phyloP scores from a whole-genome alignment of 176 grass and related monocot genomes.

The Alloteropsis semialata region DNA sequence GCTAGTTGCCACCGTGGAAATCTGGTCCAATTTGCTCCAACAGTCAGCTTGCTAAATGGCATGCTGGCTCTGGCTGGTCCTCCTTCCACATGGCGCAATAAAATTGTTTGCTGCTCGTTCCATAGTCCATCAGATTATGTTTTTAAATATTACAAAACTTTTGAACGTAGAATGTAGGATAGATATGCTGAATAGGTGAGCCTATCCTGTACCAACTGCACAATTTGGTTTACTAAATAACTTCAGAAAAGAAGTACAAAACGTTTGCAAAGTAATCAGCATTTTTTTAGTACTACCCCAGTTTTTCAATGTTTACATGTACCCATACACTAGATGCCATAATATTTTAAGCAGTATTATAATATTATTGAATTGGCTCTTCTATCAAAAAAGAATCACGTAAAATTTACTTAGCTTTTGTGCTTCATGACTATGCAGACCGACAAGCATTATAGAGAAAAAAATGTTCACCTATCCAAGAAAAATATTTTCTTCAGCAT shows the following conservation, averaged over 20 bases:
- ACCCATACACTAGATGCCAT: background rate
- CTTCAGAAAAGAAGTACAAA: background rate
- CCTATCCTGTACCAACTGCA: background rate
- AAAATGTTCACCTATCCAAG: no score
- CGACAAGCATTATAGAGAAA: background rate
- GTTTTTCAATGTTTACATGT: no score
- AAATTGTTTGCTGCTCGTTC: constrained; percentile 13
- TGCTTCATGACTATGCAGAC: background rate
- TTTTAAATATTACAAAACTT: constrained; percentile 25
- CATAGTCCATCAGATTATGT: constrained; percentile 22
- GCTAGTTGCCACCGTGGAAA: constrained; percentile 46
- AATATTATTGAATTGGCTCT: background rate
- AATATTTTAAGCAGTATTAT: background rate
- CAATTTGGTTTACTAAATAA: background rate
- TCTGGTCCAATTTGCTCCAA: constrained; percentile 39
- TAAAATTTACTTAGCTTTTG: background rate
- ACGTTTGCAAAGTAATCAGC: background rate
- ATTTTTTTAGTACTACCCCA: no score
- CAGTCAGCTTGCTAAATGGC: constrained; percentile 10
- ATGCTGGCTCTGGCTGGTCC: background rate
- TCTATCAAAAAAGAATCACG: no score
- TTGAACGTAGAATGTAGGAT: background rate
- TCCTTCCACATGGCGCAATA: constrained; percentile 20
- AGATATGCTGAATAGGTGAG: background rate
- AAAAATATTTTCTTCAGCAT: background rate